Base-by-base conservation (phyloP, 192 early-diverging fungal species). In the Gamsiella multidivaricata region DNA sequence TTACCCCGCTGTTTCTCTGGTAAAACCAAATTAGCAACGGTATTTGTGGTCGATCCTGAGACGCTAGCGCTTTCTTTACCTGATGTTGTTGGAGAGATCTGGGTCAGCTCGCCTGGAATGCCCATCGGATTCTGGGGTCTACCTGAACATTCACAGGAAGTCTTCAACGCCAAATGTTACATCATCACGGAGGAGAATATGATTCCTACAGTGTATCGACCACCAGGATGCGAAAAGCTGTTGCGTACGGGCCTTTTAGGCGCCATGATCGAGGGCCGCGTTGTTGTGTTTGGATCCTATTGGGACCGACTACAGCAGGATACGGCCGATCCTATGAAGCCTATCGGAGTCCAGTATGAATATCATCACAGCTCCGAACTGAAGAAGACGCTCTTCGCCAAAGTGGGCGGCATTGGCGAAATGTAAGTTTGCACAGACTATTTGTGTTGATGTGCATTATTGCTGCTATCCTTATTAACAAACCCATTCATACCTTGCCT, bases 21-120 rank as follows among this genome's bases (percentile, higher is more conserved):
- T n/a, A n/a, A n/a, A 46, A n/a, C 4, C 5, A 46, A 46, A 46
- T 39, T 75, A 84, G 83, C 84, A 1, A 86, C 88, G 0, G 76
- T 90, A 12, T 88, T 87, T 7, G 86, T 94, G 29, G 92, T 94
- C 0, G 90, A 94, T 61, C 91, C 92, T 15, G 88, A 92, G 51
- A 91, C 91, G 46, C 80, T 85, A n/a, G 85, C 88, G 7, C 79
- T 94, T 36, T 91, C 88, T 34, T 84, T 88, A 5, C 76, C 88
- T 0, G 88, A 91, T 70, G 64, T 83, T 1, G 86, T 94, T 42
- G 93, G 93, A 34, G 93, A 94, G 79, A 83, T 94, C 15, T 94
- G 93, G 91, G 72, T 94, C 8, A 83, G 87, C 68, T 87, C 89
- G 2, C 88, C 89, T n/a, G 82, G 81, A 28, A 68, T 94, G 43